Conservation (phyloP, 495 filamentous ascomycete genomes). For the Tuber calosporum region DNA sequence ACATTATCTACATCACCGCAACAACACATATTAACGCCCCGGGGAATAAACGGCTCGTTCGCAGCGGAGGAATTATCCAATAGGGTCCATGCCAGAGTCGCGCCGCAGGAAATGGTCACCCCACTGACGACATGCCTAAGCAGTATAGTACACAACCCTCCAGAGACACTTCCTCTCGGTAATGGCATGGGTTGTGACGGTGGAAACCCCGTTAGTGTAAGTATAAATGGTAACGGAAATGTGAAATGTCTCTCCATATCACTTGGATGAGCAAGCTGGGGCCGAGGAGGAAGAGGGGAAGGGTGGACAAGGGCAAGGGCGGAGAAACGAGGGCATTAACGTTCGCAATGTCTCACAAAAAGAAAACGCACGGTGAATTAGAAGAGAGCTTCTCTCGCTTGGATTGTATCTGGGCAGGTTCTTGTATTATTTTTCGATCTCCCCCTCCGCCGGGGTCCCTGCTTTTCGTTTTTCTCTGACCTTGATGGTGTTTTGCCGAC, state of each 20-base stretch:
- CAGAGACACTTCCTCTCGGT: slow-evolving; percentile 21
- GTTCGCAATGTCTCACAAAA: neutral
- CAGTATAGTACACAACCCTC: slow-evolving; percentile 17
- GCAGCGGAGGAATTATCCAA: slow-evolving; percentile 32
- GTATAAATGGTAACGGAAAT: slow-evolving; percentile 9
- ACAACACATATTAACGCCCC: slow-evolving; percentile 20
- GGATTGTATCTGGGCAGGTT: neutral
- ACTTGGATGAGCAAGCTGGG: slow-evolving; percentile 15
- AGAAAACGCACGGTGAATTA: neutral
- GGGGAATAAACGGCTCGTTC: slow-evolving; percentile 16
- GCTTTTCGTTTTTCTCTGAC: neutral
- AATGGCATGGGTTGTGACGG: slow-evolving; percentile 12
- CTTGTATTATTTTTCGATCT: neutral
- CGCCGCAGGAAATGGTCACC: slow-evolving; percentile 23
- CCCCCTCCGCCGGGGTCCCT: neutral
- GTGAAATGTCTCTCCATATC: slow-evolving; percentile 9
- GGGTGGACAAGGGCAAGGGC: neutral
- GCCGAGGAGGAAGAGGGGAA: slow-evolving; percentile 10
- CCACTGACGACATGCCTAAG: slow-evolving; percentile 20
- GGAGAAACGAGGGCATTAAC: neutral
- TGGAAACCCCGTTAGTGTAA: slow-evolving; percentile 20
- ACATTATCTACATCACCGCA: slow-evolving; percentile 15
- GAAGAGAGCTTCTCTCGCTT: neutral
- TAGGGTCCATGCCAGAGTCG: slow-evolving; percentile 23
- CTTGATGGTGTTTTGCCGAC: neutral